Evolutionary conservation across 2,329 filamentous ascomycete genomes (phyloP), one percentile per base, ranked within the genome.

Genomic region (Pseudopyricularia javanii): DNA sequence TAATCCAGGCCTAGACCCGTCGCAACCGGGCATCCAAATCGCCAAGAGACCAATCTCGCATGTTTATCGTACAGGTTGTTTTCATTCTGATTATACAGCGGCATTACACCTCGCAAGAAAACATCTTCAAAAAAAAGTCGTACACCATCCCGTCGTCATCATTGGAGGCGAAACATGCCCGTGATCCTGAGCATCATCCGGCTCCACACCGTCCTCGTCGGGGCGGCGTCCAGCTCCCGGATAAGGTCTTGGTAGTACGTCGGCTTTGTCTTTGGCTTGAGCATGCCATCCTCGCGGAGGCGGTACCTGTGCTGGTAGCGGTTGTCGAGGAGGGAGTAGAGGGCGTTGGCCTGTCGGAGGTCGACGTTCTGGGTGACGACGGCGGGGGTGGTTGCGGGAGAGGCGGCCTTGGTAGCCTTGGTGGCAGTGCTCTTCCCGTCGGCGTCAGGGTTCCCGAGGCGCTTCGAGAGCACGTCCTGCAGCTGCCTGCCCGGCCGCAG

Each of bases 401-500:
- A 62, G 30, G 61, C 12, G n/a, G 35, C 24, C 59, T 54, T 66
- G 65, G 54, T 62, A 61, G 24, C 53, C 34, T 3, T n/a, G 9
- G 48, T 47, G 53, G 26, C 28, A 30, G 28, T 9, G 28, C 9
- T 30, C 28, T 30, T 24, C 53, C 53, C 3, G 55, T 56, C 17
- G 8, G 8, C 52, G 1, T 53, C 53, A n/a, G 64, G 56, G 11
- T 58, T 58, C 48, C 61, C 62, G 50, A 79, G 63, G 28, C 74
- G 70, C 53, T 69, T 68, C 22, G 64, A 63, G 49, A 85, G 67
- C 33, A 78, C 71, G 57, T 79, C 73, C 60, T 78, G 78, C 58
- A 86, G 74, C 63, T 84, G 80, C 62, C 76, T 72, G 54, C 82
- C 74, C 7, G 82, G 82, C 0, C 83, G 79, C 47, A 86, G 72